Conservation (phyloP, 148 eudicot species). For the Rhododendron williamsianum region DNA sequence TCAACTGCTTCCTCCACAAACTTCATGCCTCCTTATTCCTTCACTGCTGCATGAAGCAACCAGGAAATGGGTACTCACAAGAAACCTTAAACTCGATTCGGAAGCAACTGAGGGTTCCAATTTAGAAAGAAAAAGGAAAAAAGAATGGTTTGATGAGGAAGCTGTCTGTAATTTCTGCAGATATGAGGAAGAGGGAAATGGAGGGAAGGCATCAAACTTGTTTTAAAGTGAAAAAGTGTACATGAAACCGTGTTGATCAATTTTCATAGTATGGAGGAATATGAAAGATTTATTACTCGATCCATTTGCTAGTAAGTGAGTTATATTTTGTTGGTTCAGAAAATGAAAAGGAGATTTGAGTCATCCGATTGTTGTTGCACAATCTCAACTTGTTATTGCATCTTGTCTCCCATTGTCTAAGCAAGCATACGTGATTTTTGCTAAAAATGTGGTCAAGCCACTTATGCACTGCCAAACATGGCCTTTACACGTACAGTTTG, state of each 20-base stretch:
- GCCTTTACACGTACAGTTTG: neutral
- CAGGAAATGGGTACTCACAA: neutral
- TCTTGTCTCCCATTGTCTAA: neutral
- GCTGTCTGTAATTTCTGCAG: neutral
- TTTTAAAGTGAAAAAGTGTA: neutral
- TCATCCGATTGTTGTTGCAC: neutral
- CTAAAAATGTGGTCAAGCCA: neutral
- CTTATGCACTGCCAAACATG: neutral
- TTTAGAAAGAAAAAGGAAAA: neutral
- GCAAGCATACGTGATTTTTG: neutral
- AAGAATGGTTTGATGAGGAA: constrained; percentile 5
- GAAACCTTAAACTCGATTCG: neutral
- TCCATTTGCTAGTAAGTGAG: neutral
- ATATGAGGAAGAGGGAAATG: constrained; percentile 1
- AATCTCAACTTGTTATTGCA: neutral
- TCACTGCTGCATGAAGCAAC: neutral
- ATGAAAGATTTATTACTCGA: neutral
- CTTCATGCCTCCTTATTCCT: constrained; percentile 31
- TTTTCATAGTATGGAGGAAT: neutral
- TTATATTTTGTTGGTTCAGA: neutral
- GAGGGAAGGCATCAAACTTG: constrained; percentile 8
- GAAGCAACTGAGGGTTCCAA: neutral
- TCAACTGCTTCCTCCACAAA: constrained; percentile 29
- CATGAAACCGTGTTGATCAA: neutral
- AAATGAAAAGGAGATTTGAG: neutral